Percentiles rank a stretch among this genome's conserved stretches.
These are phyloP conservation scores for Suhomyces choctaworum DNA, from an alignment of 1,139 yeast genomes.

Conservation along the genomic window DNA sequence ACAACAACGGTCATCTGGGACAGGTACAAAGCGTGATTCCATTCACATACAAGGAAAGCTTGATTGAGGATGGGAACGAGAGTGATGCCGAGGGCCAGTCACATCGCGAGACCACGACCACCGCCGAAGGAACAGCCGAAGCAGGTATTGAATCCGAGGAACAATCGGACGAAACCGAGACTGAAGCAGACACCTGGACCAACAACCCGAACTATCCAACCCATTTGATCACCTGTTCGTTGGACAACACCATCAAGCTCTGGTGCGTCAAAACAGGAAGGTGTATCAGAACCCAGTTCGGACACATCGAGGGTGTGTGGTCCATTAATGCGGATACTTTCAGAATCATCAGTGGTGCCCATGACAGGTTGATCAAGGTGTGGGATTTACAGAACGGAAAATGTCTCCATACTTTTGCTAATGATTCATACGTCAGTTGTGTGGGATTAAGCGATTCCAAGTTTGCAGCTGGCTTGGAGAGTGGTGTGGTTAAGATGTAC, in stretches of 20 bases:
- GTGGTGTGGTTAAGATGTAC: slow-evolving; percentile 79
- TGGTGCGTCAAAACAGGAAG: slow-evolving; percentile 89
- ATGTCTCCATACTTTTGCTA: slow-evolving; percentile 88
- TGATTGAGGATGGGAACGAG: slow-evolving; percentile 42
- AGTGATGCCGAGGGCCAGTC: slow-evolving; percentile 25
- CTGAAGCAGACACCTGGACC: slow-evolving; percentile 29
- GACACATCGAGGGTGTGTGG: slow-evolving; percentile 98
- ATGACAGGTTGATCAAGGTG: slow-evolving; percentile 83
- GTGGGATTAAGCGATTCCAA: slow-evolving; percentile 88
- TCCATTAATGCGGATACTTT: slow-evolving; percentile 93
- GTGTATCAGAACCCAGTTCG: slow-evolving; percentile 91
- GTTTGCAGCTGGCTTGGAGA: slow-evolving; percentile 87
- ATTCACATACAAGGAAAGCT: slow-evolving; percentile 58
- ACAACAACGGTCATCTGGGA: slow-evolving; percentile 72
- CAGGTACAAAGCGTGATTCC: slow-evolving; percentile 93
- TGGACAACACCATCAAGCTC: slow-evolving; percentile 89
- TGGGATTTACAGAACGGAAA: slow-evolving; percentile 96
- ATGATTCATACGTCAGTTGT: slow-evolving; percentile 74
- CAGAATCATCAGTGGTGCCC: slow-evolving; percentile 91
- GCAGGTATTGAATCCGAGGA: neutral
- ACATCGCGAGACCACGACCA: slow-evolving; percentile 1
- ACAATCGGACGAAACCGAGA: slow-evolving; percentile 15
- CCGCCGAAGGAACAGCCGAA: neutral
- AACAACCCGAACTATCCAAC: slow-evolving; percentile 58
- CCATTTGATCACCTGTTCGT: slow-evolving; percentile 80